A percentile compares a stretch with the other conserved stretches of the same genome.
Evolutionary conservation across 768 basidiomycete genomes (phyloP).

Genomic region (Suillus cothurnatus): DNA sequence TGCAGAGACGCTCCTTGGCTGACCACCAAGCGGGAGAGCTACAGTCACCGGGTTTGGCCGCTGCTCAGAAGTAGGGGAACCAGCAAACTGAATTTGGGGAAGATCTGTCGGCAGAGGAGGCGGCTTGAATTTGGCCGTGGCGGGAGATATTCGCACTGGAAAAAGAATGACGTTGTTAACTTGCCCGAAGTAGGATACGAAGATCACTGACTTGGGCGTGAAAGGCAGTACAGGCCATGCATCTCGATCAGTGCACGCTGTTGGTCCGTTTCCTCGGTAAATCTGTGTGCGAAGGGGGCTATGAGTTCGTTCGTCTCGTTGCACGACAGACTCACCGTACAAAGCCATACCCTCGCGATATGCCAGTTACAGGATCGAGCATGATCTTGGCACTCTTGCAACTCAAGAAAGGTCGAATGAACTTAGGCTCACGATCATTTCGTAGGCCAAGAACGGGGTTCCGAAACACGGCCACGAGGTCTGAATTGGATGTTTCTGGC

Average conservation of each 20-base stretch:
- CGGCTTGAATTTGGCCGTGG: constrained; percentile 84
- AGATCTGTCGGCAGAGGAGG: constrained; percentile 48
- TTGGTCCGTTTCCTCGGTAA: constrained; percentile 87
- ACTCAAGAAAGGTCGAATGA: constrained; percentile 85
- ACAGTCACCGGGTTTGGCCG: constrained; percentile 46
- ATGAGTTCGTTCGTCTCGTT: not conserved
- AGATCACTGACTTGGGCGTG: constrained; percentile 73
- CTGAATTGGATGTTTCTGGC: constrained; percentile 92
- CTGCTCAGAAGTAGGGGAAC: constrained; percentile 28
- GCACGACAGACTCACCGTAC: constrained; percentile 61
- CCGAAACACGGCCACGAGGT: constrained; percentile 90
- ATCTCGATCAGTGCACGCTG: constrained; percentile 89
- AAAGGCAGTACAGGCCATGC: constrained; percentile 89
- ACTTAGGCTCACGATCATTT: constrained; percentile 85
- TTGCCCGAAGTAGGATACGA: constrained; percentile 7
- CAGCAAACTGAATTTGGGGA: constrained; percentile 49
- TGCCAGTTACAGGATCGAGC: constrained; percentile 87
- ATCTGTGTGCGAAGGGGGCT: constrained; percentile 44
- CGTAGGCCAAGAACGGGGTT: constrained; percentile 86
- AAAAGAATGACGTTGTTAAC: constrained; percentile 32
- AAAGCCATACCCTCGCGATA: constrained; percentile 91
- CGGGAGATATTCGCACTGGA: constrained; percentile 87
- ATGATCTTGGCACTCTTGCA: constrained; percentile 97
- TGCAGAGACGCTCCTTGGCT: constrained; percentile 68
- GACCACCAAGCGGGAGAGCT: constrained; percentile 48